phyloP scores from a whole-genome alignment of 1,139 yeast genomes.

The Pichia sp. region DNA sequence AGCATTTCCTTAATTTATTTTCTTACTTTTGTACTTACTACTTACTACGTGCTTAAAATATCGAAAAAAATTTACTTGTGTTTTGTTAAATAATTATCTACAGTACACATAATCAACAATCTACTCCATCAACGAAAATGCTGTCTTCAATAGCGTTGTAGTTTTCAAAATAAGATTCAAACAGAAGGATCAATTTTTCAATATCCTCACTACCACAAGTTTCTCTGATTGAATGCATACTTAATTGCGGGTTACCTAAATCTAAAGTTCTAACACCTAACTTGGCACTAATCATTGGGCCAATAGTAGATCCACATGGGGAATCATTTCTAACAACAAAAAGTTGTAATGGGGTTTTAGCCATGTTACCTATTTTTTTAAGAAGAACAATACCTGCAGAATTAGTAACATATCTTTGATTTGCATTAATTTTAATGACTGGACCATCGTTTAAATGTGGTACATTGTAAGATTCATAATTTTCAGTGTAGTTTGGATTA shows the following conservation, averaged over 20 bases:
- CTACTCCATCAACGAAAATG: slow-evolving; percentile 30
- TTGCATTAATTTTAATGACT: slow-evolving; percentile 87
- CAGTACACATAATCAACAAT: background rate
- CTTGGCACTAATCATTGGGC: slow-evolving; percentile 85
- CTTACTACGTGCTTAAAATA: no score
- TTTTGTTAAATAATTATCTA: no score
- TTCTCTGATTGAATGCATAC: slow-evolving; percentile 95
- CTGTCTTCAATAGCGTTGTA: slow-evolving; percentile 32
- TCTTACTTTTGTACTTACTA: no score
- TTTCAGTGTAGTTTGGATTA: slow-evolving; percentile 79
- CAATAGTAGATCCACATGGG: slow-evolving; percentile 95
- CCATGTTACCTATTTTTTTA: slow-evolving; percentile 62
- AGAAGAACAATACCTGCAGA: slow-evolving; percentile 80
- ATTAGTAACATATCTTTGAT: slow-evolving; percentile 91
- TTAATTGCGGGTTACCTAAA: slow-evolving; percentile 87
- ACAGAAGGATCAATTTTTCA: slow-evolving; percentile 53
- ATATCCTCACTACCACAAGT: slow-evolving; percentile 83
- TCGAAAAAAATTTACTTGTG: no score
- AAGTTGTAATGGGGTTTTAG: slow-evolving; percentile 64
- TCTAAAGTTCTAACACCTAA: slow-evolving; percentile 87
- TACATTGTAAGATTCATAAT: slow-evolving; percentile 70
- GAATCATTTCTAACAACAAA: slow-evolving; percentile 90
- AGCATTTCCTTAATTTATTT: no score
- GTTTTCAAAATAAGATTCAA: slow-evolving; percentile 54
- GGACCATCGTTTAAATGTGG: slow-evolving; percentile 87